Evolutionary conservation across 495 filamentous ascomycete species (phyloP), one percentile per base, ranked within the genome.

Genomic region (Neurospora tetraspora): DNA sequence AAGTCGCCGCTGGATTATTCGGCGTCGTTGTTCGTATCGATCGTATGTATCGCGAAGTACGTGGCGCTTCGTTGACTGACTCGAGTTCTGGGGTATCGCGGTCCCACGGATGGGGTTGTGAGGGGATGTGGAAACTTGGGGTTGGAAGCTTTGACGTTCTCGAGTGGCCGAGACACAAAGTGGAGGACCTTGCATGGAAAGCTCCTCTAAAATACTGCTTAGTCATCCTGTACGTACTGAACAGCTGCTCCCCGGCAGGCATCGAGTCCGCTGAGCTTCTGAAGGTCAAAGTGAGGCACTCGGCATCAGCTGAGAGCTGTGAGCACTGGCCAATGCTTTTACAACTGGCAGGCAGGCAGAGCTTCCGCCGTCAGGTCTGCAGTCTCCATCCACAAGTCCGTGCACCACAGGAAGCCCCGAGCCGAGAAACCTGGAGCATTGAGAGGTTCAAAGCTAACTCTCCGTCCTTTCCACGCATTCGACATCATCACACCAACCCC

Each of bases 391-490:
- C 69, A 34, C 34, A 59, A 61, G 23, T 42, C 39, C 23, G 39
- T 36, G 39, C 70, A 71, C 39, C 70, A 71, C 70, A 71, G 34
- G 16, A 71, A 65, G 53, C 53, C 53, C 53, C 53, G 53, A 61
- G 53, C 53, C 53, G 53, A 65, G 53, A 65, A 65, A 65, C 53
- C 53, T 65, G 53, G 27, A 65, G 53, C 53, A 34, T 34, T 34
- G 47, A 34, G 53, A 65, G 53, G 53, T 65, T 65, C 14, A 65
- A 65, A 65, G 53, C 53, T 65, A 65, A 65, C 53, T 36, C 27
- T 61, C 53, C 53, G 53, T 65, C 53, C 53, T 65, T 65, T 65
- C 53, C 53, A 65, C 53, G 53, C 70, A 71, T 53, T 61, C 70
- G 20, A 42, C 53, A 65, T 42, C 69, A 69, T 71, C 47, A 37